Evolutionary conservation across 1,139 yeast genomes (phyloP).

Genomic region (Zygoascus meyerae): DNA sequence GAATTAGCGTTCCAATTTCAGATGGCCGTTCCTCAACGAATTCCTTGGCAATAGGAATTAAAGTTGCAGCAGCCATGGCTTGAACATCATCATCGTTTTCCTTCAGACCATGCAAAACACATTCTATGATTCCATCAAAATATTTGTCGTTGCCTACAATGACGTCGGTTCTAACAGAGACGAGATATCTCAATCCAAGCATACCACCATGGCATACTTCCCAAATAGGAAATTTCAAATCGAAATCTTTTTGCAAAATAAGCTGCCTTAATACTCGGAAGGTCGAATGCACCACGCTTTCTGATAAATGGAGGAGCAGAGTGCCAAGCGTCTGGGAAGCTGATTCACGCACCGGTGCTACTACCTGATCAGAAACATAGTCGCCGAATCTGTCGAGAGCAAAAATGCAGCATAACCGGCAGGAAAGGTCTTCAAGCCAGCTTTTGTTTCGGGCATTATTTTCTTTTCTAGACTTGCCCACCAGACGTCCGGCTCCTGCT

Average conservation of each 20-base stretch:
- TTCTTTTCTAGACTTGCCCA: slow-evolving; percentile 53
- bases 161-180: slow-evolving; percentile 79
- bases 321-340: slow-evolving; percentile 96
- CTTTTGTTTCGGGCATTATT: slow-evolving; percentile 61
- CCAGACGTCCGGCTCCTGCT: slow-evolving; percentile 74
- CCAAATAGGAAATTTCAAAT: slow-evolving; percentile 54
- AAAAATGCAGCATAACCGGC: slow-evolving; percentile 77
- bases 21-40: slow-evolving; percentile 63
- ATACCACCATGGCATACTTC: slow-evolving; percentile 98
- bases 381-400: slow-evolving; percentile 96
- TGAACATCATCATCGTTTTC: slow-evolving; percentile 94
- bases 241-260: slow-evolving; percentile 59
- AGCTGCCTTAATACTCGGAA: slow-evolving; percentile 63
- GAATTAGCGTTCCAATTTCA: slow-evolving; percentile 58
- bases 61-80: slow-evolving; percentile 91
- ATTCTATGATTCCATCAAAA: slow-evolving; percentile 66
- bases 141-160: slow-evolving; percentile 47
- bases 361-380: slow-evolving; percentile 94
- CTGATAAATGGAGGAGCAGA: slow-evolving; percentile 63
- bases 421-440: slow-evolving; percentile 83
- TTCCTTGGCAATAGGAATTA: slow-evolving; percentile 82
- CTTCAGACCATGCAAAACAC: slow-evolving; percentile 81
- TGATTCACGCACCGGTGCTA: slow-evolving; percentile 96
- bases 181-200: slow-evolving; percentile 88
- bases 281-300: slow-evolving; percentile 47